Conservation (phyloP, 305 asterid genomes). For the Coffea humblotiana region DNA sequence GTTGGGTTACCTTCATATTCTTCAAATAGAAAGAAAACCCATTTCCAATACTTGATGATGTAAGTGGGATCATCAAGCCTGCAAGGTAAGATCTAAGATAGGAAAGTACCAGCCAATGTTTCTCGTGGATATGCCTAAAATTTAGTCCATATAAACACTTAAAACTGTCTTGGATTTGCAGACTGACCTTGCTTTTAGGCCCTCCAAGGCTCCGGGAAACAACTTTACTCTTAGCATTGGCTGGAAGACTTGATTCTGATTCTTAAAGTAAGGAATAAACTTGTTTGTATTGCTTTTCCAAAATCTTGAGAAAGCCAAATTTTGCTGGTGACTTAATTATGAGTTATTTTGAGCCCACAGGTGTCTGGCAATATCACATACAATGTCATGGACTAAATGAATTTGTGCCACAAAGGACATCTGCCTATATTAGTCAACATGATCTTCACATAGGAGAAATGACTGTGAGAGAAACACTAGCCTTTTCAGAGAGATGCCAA, state of each 20-base stretch:
- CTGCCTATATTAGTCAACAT: slow-evolving; percentile 89
- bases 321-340: not conserved
- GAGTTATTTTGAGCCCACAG: slow-evolving; percentile 25
- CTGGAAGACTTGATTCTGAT: slow-evolving; percentile 31
- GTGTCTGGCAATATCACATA: slow-evolving; percentile 73
- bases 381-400: slow-evolving; percentile 71
- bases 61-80: slow-evolving; percentile 32
- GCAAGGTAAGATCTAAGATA: slow-evolving; percentile 21
- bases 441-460: slow-evolving; percentile 90
- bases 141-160: not conserved
- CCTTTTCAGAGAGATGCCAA: slow-evolving; percentile 94
- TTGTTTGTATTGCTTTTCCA: not conserved
- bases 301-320: not conserved
- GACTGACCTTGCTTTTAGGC: slow-evolving; percentile 36
- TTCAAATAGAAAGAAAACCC: slow-evolving; percentile 24
- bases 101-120: no score
- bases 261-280: slow-evolving; percentile 20
- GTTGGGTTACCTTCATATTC: slow-evolving; percentile 19
- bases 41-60: slow-evolving; percentile 22
- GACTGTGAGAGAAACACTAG: slow-evolving; percentile 89
- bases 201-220: slow-evolving; percentile 43
- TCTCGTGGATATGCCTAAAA: not conserved
- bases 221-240: slow-evolving; percentile 31
- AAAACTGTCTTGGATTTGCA: slow-evolving; percentile 16
- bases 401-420: slow-evolving; percentile 80